Percentiles rank a stretch among this genome's conserved stretches.
Evolutionary conservation across 805 yeast genomes (phyloP).

Genomic region (Nakazawaea sp.): DNA sequence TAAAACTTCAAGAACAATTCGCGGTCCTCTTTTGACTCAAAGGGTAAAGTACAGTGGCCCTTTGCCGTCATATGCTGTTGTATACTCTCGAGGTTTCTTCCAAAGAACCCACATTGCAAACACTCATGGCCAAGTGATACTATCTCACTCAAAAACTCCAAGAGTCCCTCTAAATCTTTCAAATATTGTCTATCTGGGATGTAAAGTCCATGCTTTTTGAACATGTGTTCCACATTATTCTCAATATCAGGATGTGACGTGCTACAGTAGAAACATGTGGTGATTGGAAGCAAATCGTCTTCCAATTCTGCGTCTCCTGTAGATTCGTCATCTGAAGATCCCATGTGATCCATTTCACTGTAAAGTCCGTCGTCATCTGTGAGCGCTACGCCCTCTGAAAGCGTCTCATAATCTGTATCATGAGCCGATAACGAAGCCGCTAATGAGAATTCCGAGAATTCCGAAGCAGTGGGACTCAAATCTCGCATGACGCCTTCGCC

Average conservation of each 20-base stretch:
- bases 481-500: conserved; percentile 22
- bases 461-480: conserved; percentile 48
- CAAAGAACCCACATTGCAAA: conserved; percentile 36
- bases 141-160: conserved; percentile 27
- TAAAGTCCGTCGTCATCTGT: conserved; percentile 17
- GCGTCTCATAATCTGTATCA: conserved; percentile 27
- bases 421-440: conserved; percentile 27
- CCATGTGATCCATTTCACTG: conserved; percentile 9
- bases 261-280: conserved; percentile 46
- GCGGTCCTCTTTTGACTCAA: conserved; percentile 33
- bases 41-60: conserved; percentile 40
- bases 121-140: conserved; percentile 34
- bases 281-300: conserved; percentile 26
- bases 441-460: conserved; percentile 48
- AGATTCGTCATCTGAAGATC: conserved; percentile 13
- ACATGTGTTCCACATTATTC: conserved; percentile 31
- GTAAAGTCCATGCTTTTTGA: conserved; percentile 35
- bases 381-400: conserved; percentile 26
- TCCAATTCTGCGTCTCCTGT: conserved; percentile 12
- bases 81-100: conserved; percentile 31
- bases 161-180: conserved; percentile 29
- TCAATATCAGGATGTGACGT: conserved; percentile 26
- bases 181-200: conserved; percentile 35
- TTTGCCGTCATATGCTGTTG: conserved; percentile 36
- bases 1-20: conserved; percentile 30